Evolutionary conservation across 2,329 filamentous ascomycete species (phyloP), one percentile per base, ranked within the genome.

Genomic region (Hypoxylon sp.): DNA sequence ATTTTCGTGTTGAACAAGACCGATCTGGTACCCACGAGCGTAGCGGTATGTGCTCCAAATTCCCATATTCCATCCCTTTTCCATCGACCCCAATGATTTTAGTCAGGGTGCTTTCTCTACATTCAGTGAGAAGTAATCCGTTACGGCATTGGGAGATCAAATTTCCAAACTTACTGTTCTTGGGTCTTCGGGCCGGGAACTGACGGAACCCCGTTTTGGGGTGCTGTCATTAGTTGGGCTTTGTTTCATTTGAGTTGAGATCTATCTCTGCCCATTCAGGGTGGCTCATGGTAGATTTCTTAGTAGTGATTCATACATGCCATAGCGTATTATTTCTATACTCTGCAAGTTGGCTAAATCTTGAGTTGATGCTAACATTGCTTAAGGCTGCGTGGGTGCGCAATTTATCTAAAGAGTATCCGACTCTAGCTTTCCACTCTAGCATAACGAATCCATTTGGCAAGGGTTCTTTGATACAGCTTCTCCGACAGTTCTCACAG

Each of bases 121-220:
- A 81, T 84, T 80, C 85, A 79, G 89, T 96, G 92, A 91, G 90
- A 90, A 88, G 84, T 81, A 82, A 87, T 93, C 94, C 96, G 96
- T 99, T 99, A 99, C 92, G 93, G 91, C 91, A 89, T 93, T 97
- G 96, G 96, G 90, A 98, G 88, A 99, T 90, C 80, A 84, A 97
- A 78, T 76, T 79, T 85, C 85, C 85, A 84, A 83, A 85, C 89
- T 91, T 90, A 88, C 85, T 84, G 83, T 84, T 83, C 80, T 83
- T 82, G 80, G 83, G 85, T 85, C 81, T 87, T 88, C 83, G 88
- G 87, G 85, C 82, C 79, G 81, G 80, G 85, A 88, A 85, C 87
- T 90, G 91, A 91, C 68, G 83, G 84, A 85, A 84, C 87, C 85
- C 92, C 94, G 94, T 98, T 89, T 93, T 98, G 96, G 92, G 85